phyloP scores from a whole-genome alignment of 768 basidiomycete genomes.

The Collybia nuda region DNA sequence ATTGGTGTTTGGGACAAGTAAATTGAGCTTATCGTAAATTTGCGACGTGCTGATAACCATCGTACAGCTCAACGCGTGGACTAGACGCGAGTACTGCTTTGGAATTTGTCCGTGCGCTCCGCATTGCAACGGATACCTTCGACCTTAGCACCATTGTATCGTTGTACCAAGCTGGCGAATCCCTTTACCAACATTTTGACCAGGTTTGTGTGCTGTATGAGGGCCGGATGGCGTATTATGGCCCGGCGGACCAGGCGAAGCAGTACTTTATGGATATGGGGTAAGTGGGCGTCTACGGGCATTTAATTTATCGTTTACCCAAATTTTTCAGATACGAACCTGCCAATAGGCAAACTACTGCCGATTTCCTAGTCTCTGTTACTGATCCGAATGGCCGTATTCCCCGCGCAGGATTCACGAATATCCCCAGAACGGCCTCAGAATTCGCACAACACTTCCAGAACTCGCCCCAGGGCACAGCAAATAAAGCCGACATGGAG shows the following conservation, averaged over 20 bases:
- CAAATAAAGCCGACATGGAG: slow-evolving; percentile 46
- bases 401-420: slow-evolving; percentile 38
- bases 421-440: slow-evolving; percentile 50
- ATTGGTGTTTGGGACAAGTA: slow-evolving; percentile 41
- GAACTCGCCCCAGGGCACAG: slow-evolving; percentile 34
- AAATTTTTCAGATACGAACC: slow-evolving; percentile 43
- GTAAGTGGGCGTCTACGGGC: slow-evolving; percentile 8
- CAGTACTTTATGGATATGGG: slow-evolving; percentile 72
- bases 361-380: slow-evolving; percentile 62
- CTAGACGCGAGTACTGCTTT: slow-evolving; percentile 71
- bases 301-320: neutral
- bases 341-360: slow-evolving; percentile 63
- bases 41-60: neutral
- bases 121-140: slow-evolving; percentile 59
- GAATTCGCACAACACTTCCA: slow-evolving; percentile 56
- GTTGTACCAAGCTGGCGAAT: slow-evolving; percentile 82
- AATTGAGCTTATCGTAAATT: neutral
- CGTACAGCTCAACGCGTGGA: slow-evolving; percentile 59
- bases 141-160: slow-evolving; percentile 69
- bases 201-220: slow-evolving; percentile 80
- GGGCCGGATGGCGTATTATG: slow-evolving; percentile 74
- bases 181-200: slow-evolving; percentile 66
- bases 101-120: slow-evolving; percentile 68
- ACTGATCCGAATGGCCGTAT: slow-evolving; percentile 64
- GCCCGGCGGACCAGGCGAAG: slow-evolving; percentile 60